Evolutionary conservation across 2,329 filamentous ascomycete genomes (phyloP), one percentile per base, ranked within the genome.

Genomic region (Colletotrichum tabaci): DNA sequence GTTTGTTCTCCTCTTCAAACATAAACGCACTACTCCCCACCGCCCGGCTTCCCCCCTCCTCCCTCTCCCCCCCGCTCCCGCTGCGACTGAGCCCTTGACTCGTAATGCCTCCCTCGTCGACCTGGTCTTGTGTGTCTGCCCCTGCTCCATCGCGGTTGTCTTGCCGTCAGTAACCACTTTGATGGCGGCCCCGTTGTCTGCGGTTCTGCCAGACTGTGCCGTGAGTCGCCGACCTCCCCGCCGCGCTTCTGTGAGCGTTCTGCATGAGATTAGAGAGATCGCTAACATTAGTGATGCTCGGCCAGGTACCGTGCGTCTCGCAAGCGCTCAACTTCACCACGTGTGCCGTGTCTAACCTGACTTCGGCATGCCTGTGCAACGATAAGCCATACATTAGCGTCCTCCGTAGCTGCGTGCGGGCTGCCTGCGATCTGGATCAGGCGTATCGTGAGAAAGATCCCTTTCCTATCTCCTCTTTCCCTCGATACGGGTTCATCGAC

Each of bases 131-230:
- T 42, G 52, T 13, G 30, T 57, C 53, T 42, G 35, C 42, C n/a
- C 18, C 23, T 47, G 26, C 10, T 47, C 23, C 23, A 21, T 30
- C 12, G 21, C 18, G 15, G 44, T 26, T 38, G 5, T 35, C 23
- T 6, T 21, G 44, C n/a, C 26, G 26, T 40, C 58, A 38, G 38
- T n/a, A 26, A 8, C 26, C 5, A 6, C 8, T 1, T 40, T 65
- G 53, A 71, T 71, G 65, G 57, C 50, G 46, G 30, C 56, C 2
- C 65, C 52, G 26, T 60, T 71, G 30, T n/a, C 58, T 21, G 60
- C 30, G 5, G 38, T 16, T 40, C 21, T 71, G 38, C 69, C 69
- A n/a, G 47, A n/a, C 40, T 71, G 69, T 38, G 69, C 69, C 16
- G 69, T 71, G 9, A 63, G 68, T 56, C 1, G 8, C 38, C 1